Evolutionary conservation across 345 rosid species (phyloP).

Genomic region (Salix dunnii): DNA sequence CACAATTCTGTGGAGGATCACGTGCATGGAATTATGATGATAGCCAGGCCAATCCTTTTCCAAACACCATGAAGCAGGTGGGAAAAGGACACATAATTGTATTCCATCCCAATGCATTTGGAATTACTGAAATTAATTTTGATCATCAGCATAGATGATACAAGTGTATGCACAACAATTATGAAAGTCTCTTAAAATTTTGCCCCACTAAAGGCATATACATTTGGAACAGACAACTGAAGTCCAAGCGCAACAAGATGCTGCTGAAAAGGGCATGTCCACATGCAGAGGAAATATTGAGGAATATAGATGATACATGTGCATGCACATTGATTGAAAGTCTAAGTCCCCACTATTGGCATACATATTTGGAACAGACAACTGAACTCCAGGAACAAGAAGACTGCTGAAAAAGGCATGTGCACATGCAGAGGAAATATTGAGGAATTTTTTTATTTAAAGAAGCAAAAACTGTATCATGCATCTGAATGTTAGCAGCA

Average conservation of each 20-base stretch:
- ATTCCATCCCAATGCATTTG: neutral
- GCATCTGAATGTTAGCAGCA: neutral
- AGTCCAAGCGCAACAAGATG: neutral
- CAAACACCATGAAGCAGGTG: neutral
- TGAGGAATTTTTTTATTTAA: neutral
- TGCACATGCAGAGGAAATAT: neutral
- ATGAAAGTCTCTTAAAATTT: too few species aligned
- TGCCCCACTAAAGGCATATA: neutral
- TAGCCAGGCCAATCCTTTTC: neutral
- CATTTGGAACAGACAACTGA: neutral
- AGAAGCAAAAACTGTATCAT: neutral
- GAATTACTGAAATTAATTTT: neutral
- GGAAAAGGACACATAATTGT: neutral
- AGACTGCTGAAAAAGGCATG: neutral
- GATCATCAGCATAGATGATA: neutral
- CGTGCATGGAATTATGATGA: too few species aligned
- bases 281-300: neutral
- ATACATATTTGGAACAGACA: neutral
- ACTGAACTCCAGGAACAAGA: neutral
- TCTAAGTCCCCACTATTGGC: neutral
- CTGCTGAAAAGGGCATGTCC: neutral
- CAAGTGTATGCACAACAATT: neutral
- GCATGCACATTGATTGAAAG: too few species aligned
- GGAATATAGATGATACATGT: neutral
- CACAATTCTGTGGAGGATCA: too few species aligned